Base-by-base conservation (phyloP, 768 basidiomycete species). In the Agrocybe praecox region DNA sequence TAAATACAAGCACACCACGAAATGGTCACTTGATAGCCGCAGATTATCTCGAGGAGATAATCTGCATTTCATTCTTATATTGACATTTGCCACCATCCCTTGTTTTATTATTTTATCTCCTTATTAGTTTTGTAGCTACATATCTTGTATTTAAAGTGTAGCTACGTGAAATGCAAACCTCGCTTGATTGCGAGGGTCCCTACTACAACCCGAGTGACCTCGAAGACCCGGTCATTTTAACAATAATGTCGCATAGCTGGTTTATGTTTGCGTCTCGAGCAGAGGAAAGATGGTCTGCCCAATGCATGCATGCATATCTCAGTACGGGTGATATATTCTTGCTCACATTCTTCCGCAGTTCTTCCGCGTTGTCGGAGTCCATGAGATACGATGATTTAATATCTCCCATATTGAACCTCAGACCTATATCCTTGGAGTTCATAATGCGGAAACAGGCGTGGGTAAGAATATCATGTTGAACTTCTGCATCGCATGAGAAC, bases 381-480 rank as follows among this genome's bases (percentile, higher is more conserved):
- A 66, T 49, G 2, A 63, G 10, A 34, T 58, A 65, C 1, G 63
- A 68, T 19, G 62, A 54, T 7, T 57, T 22, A 2, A 67, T 56
- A 19, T 67, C 52, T 14, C 52, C 56, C 1, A 68, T 65, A 50
- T 68, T 68, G 58, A 68, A 68, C 3, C 36, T 29, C 12, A 65
- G 49, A 6, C 26, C 26, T 4, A n/a, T 14, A 17, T 57, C 53
- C 67, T 29, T 4, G 26, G 26, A 29, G 5, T 5, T 4, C 9
- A 66, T 65, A 46, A 63, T 34, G 19, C 33, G 24, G 49, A 69
- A 69, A 52, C 65, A 65, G 11, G 24, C 18, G 3, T 55, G 7
- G 7, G 49, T 52, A 22, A 68, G 61, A 49, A 34, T 29, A 11
- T 32, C 7, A 18, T 59, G 53, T 19, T 55, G 58, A 6, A 11